Conservation (phyloP, 1,284 basidiomycete species). For the Naganishia sp. region DNA sequence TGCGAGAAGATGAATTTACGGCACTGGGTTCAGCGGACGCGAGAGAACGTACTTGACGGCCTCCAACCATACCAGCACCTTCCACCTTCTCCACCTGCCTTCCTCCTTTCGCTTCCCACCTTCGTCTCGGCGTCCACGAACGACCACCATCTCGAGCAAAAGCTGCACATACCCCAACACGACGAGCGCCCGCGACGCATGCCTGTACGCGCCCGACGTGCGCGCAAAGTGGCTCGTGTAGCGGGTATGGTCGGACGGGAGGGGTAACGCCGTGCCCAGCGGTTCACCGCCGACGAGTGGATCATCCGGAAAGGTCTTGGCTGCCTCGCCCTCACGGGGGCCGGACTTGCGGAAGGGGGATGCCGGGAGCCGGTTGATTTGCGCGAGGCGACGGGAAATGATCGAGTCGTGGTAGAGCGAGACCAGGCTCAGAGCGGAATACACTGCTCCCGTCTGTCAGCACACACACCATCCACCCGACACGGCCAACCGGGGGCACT, state of each 20-base stretch:
- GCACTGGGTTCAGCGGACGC: neutral
- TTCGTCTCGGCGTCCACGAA: constrained; percentile 35
- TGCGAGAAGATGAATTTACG: constrained; percentile 45
- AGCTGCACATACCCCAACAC: constrained; percentile 76
- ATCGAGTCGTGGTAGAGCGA: constrained; percentile 76
- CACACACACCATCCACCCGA: constrained; percentile 41
- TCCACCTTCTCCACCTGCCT: constrained; percentile 65
- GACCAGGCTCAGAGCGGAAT: constrained; percentile 49
- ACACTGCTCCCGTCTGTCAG: constrained; percentile 40
- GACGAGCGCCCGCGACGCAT: constrained; percentile 70
- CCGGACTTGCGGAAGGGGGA: constrained; percentile 45
- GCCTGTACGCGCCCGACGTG: constrained; percentile 67
- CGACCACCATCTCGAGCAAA: constrained; percentile 80
- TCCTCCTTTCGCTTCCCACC: constrained; percentile 59
- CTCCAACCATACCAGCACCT: constrained; percentile 71
- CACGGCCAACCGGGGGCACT: constrained; percentile 63
- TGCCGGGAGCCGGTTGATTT: constrained; percentile 66
- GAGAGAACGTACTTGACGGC: constrained; percentile 67
- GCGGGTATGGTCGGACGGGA: constrained; percentile 48
- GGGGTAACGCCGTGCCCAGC: constrained; percentile 33
- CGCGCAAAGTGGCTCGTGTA: constrained; percentile 82
- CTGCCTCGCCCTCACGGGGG: too few relatives aligned
- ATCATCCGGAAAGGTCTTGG: neutral
- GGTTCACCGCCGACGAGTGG: neutral
- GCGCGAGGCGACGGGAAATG: constrained; percentile 64